Conservation (phyloP, 495 filamentous ascomycete genomes). For the Lophiostoma macrostomum region DNA sequence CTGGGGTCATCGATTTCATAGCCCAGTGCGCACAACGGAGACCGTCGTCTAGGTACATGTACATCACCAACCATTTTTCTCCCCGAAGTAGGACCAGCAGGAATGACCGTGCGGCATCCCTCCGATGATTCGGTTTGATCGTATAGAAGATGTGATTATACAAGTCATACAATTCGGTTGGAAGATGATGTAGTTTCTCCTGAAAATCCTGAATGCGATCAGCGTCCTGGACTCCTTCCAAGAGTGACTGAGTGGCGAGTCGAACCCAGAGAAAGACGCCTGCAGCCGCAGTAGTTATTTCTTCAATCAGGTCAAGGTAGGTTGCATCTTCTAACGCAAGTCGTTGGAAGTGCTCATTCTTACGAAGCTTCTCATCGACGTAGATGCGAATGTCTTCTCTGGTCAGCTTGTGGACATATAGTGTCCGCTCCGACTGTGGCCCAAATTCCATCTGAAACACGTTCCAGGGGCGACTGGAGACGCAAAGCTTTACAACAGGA, state of each 20-base stretch:
- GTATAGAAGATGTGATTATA: no score
- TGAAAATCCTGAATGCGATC: constrained; percentile 19
- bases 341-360: background rate
- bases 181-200: constrained; percentile 9
- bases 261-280: constrained; percentile 38
- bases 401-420: constrained; percentile 10
- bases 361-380: background rate
- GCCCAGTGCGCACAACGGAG: no score
- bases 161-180: no score
- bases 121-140: no score
- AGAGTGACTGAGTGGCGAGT: constrained; percentile 26
- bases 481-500: constrained; percentile 7
- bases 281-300: constrained; percentile 23
- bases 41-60: no score
- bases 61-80: no score
- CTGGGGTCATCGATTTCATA: no score
- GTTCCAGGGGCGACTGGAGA: constrained; percentile 16
- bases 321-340: background rate
- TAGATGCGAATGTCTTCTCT: background rate
- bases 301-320: constrained; percentile 9
- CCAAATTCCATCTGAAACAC: constrained; percentile 8
- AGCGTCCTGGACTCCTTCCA: constrained; percentile 12
- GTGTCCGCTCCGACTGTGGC: background rate
- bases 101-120: no score
- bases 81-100: no score